Evolutionary conservation across 768 basidiomycete genomes (phyloP), one percentile per base, ranked within the genome.

Genomic region (Cystobasidium onofrii): DNA sequence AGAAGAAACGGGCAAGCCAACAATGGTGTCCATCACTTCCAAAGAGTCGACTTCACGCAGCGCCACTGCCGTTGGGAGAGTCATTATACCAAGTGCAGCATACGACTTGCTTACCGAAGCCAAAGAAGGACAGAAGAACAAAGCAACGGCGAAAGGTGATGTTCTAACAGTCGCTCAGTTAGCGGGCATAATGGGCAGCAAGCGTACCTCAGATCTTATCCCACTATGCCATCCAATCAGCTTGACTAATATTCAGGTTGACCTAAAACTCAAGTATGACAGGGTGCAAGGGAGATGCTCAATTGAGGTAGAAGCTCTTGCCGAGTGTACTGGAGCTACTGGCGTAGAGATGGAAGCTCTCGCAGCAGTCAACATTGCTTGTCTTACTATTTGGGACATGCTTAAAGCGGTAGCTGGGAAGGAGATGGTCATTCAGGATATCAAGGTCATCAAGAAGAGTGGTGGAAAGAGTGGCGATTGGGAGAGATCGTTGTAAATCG

Each of bases 311-410:
- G 80, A 86, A 83, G 77, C 86, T 29, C 88, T 86, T 9, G 89
- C 91, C 41, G 83, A 87, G 46, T 90, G 88, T 76, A 86, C 88
- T 80, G 89, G 90, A 17, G 88, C 87, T 80, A 91, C 91, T 17
- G 90, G 92, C 3, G 90, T 92, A 23, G 91, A 92, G 83, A 92
- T 97, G 89, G 94, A 96, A 82, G 92, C 92, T 27, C 80, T 94
- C 71, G 90, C 88, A n/a, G 88, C 88, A 27, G 92, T 91, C 10
- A 87, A 87, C 0, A 83, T 90, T 34, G 88, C 88, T 4, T 84
- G 90, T 36, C 82, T 94, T 67, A 91, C 90, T 0, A 87, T 93
- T 17, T 95, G 91, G 90, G 91, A 92, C 79, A 93, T 95, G 92
- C 85, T 93, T 34, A 93, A 94, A 82, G 89, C 89, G 3, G 88